A percentile compares a stretch with the other conserved stretches of the same genome.
Conservation (phyloP, 73 alveolate species). For the Paramecium sexaurelia region DNA sequence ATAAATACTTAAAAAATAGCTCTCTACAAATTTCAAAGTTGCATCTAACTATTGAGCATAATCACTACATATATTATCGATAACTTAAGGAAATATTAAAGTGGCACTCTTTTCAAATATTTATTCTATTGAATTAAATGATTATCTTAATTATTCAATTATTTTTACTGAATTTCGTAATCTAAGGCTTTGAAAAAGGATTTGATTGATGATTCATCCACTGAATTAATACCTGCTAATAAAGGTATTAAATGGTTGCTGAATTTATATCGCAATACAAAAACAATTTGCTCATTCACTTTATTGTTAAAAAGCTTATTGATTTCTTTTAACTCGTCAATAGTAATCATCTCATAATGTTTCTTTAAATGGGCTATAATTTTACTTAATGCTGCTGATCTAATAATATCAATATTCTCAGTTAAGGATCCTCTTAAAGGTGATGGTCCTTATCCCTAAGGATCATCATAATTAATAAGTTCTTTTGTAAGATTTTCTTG, state of each 20-base stretch:
- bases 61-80: constrained; percentile 19
- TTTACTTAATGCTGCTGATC: constrained; percentile 15
- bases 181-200: not conserved
- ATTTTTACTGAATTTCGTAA: not conserved
- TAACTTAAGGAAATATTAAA: not conserved
- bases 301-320: not conserved
- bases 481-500: not conserved
- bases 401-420: constrained; percentile 8
- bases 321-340: not conserved
- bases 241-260: not conserved
- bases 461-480: constrained; percentile 5
- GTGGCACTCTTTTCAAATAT: not conserved
- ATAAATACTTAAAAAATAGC: not conserved
- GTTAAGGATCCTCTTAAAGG: not conserved
- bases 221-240: not conserved
- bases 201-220: not conserved
- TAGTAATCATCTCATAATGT: constrained; percentile 20
- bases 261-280: constrained; percentile 31
- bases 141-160: not conserved
- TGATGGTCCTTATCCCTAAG: not conserved
- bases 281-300: not conserved
- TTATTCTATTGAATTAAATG: not conserved
- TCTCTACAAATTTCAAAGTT: not conserved
- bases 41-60: not conserved
- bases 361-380: not conserved